Evolutionary conservation across 768 basidiomycete genomes (phyloP), one percentile per base, ranked within the genome.

Genomic region (Hysterangium stoloniferum): DNA sequence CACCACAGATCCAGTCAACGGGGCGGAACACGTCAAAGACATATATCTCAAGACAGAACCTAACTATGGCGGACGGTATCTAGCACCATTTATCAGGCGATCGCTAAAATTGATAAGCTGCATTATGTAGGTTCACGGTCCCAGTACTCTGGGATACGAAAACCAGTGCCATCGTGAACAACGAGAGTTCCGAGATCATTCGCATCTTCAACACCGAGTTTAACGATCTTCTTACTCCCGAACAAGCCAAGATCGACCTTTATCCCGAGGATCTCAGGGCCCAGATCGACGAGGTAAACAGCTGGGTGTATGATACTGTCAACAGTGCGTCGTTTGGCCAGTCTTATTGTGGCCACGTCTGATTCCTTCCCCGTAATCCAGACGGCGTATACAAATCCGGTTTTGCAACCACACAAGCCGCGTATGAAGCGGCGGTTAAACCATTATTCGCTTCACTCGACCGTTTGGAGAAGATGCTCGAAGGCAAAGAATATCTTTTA

Each of bases 71-170:
- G 90, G 89, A 45, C 75, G 84, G 82, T 82, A 57, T 12, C 71
- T 58, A 17, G n/a, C n/a, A n/a, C n/a, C n/a, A n/a, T n/a, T n/a
- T n/a, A n/a, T n/a, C n/a, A n/a, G n/a, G n/a, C n/a, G n/a, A n/a
- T n/a, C n/a, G n/a, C n/a, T n/a, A n/a, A n/a, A n/a, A 20, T 44
- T 20, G n/a, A 33, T 33, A 9, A 28, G 13, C 33, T 29, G 24
- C 24, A 12, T 20, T 35, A 12, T 15, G 22, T 33, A 66, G 86
- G 33, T 91, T 90, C 71, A 92, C 91, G 1, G 88, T 92, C 7
- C 93, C 93, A 4, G 67, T 91, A 29, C 72, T 99, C 4, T 99
- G 91, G 89, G 96, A 98, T 69, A 94, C 82, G 71, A 88, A 94
- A 65, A 69, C 63, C 36, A 69, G 83, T 38, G 86, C 84, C 34